phyloP scores from a whole-genome alignment of 768 basidiomycete genomes.

The Hydnum rufescens region DNA sequence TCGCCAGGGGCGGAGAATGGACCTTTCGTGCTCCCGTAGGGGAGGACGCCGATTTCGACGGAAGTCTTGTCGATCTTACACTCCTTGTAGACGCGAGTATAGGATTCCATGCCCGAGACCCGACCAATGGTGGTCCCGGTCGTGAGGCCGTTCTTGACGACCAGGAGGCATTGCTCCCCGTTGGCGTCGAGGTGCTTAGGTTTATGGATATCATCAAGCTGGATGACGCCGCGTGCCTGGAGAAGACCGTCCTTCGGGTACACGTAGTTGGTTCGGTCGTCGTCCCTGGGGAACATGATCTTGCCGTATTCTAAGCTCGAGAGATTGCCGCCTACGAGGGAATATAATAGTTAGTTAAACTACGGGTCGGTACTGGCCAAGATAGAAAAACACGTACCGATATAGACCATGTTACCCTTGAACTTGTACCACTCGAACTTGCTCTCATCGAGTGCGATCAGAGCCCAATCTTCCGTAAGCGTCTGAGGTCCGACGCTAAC shows the following conservation, averaged over 20 bases:
- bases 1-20: conserved; percentile 15
- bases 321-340: conserved; percentile 6
- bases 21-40: conserved; percentile 14
- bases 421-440: conserved; percentile 2
- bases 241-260: conserved; percentile 13
- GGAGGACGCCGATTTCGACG: conserved; percentile 16
- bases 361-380: background rate
- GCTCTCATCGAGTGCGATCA: background rate
- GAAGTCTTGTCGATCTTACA: conserved; percentile 12
- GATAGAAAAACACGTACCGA: conserved; percentile 9
- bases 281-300: conserved; percentile 5
- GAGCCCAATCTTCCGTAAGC: background rate
- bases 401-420: conserved; percentile 9
- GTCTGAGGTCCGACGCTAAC: background rate
- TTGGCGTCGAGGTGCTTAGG: conserved; percentile 7
- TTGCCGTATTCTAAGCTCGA: background rate
- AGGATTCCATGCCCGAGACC: conserved; percentile 20
- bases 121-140: conserved; percentile 23
- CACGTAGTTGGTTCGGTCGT: conserved; percentile 18
- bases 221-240: conserved; percentile 2
- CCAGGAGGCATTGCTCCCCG: conserved; percentile 15
- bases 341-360: conserved; percentile 7
- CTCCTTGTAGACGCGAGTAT: conserved; percentile 13
- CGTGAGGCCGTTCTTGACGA: conserved; percentile 21
- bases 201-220: background rate